These are phyloP conservation scores for Amanita pseudoporphyria DNA, from an alignment of 768 basidiomycete species.

Conservation along the genomic window DNA sequence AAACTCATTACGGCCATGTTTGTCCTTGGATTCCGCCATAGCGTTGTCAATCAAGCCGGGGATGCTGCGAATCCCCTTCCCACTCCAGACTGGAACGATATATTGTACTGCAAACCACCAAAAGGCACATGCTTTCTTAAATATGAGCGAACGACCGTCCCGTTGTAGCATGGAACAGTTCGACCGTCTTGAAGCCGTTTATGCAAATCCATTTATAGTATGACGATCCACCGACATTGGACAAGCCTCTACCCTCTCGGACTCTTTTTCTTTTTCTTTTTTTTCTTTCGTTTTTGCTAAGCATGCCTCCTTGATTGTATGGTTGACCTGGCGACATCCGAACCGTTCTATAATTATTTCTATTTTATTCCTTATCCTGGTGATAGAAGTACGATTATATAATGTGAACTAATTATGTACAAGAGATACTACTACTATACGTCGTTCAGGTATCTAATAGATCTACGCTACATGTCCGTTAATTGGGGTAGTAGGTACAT, in stretches of 20 bases:
- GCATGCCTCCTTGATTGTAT: not conserved
- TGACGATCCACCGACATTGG: not conserved
- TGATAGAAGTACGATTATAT: not conserved
- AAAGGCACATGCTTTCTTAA: constrained; percentile 43
- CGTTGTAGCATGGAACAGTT: constrained; percentile 19
- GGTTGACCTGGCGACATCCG: not conserved
- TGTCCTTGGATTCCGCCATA: constrained; percentile 52
- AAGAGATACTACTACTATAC: not conserved
- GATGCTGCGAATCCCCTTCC: constrained; percentile 34
- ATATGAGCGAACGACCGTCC: constrained; percentile 30
- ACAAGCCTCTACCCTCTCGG: too few species aligned
- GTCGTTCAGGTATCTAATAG: not conserved
- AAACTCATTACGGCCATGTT: constrained; percentile 65
- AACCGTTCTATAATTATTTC: not conserved
- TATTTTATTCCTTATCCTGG: constrained; percentile 1
- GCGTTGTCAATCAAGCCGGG: constrained; percentile 45
- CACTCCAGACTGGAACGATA: constrained; percentile 73
- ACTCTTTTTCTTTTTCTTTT: too few species aligned
- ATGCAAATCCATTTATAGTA: not conserved
- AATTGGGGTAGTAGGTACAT: not conserved
- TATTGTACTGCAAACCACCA: constrained; percentile 55
- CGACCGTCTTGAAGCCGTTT: too few species aligned
- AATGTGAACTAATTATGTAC: not conserved
- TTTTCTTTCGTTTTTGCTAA: too few species aligned
- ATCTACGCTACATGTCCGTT: not conserved